phyloP scores from a whole-genome alignment of 495 filamentous ascomycete genomes.

The Penicillium psychrofluorescens region DNA sequence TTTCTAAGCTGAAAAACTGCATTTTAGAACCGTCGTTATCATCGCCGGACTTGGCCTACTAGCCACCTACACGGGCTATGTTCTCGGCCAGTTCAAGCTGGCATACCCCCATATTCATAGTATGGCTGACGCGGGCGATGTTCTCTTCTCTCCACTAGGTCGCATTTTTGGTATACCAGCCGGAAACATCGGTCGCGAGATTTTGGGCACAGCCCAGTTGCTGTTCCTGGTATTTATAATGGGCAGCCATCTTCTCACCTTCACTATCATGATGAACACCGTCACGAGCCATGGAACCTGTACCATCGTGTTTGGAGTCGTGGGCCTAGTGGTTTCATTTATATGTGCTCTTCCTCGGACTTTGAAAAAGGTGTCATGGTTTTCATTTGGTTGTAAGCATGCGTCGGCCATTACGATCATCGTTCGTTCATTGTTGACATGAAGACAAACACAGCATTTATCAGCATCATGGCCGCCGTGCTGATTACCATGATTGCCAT shows the following conservation, averaged over 20 bases:
- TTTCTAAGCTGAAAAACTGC: slow-evolving; percentile 56
- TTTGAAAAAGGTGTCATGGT: slow-evolving; percentile 49
- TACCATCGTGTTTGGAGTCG: slow-evolving; percentile 57
- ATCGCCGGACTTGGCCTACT: slow-evolving; percentile 55
- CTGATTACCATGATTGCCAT: too few relatives aligned
- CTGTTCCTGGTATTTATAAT: slow-evolving; percentile 68
- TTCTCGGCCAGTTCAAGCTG: slow-evolving; percentile 24
- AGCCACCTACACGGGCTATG: slow-evolving; percentile 43
- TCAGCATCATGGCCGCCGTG: neutral
- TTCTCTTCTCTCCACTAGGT: slow-evolving; percentile 54
- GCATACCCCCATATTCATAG: slow-evolving; percentile 47
- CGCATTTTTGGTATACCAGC: too few relatives aligned
- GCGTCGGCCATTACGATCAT: too few relatives aligned
- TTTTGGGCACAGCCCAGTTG: slow-evolving; percentile 55
- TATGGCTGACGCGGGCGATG: slow-evolving; percentile 65
- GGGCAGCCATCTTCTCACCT: slow-evolving; percentile 64
- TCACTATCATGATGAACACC: slow-evolving; percentile 59
- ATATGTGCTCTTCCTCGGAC: slow-evolving; percentile 58
- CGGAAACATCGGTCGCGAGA: slow-evolving; percentile 54
- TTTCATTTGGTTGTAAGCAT: slow-evolving; percentile 48
- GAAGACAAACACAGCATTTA: neutral
- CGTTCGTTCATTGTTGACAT: neutral
- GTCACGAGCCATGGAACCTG: slow-evolving; percentile 59
- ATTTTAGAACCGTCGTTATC: slow-evolving; percentile 46
- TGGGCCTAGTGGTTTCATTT: slow-evolving; percentile 57